phyloP scores from a whole-genome alignment of 2,329 filamentous ascomycete genomes.

The Kalmusia sp. region DNA sequence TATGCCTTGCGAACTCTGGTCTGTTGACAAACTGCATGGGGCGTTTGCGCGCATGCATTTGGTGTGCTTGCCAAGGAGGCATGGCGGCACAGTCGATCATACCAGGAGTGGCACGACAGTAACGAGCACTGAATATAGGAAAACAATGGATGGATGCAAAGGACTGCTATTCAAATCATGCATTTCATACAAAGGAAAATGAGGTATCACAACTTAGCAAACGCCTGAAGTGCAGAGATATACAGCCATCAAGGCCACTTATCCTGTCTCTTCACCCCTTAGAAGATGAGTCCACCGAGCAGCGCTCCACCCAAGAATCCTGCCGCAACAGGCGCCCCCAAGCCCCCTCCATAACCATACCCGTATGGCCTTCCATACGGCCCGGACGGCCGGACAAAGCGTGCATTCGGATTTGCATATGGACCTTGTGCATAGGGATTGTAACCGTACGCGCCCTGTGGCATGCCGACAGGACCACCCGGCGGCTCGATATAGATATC shows the following conservation, averaged over 20 bases:
- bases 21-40: too few relatives aligned
- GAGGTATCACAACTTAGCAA: not conserved
- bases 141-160: too few relatives aligned
- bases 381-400: constrained; percentile 57
- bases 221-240: too few relatives aligned
- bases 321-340: constrained; percentile 44
- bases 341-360: constrained; percentile 47
- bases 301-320: constrained; percentile 43
- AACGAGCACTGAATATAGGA: not conserved
- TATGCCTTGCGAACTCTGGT: not conserved
- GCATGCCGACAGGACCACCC: constrained; percentile 31
- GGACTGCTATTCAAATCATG: too few relatives aligned
- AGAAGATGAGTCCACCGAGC: constrained; percentile 41
- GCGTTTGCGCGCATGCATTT: too few relatives aligned
- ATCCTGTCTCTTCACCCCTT: not conserved
- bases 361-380: constrained; percentile 54
- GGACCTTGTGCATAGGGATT: constrained; percentile 55
- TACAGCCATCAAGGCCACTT: too few relatives aligned
- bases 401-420: constrained; percentile 57
- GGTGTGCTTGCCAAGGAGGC: too few relatives aligned
- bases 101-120: too few relatives aligned
- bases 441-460: constrained; percentile 47
- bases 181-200: not conserved
- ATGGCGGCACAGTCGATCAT: too few relatives aligned
- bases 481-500: constrained; percentile 68